Percentiles rank a stretch among this genome's conserved stretches.
These are phyloP conservation scores for Trichoderma virens DNA, from an alignment of 495 filamentous ascomycete species.

Conservation along the genomic window DNA sequence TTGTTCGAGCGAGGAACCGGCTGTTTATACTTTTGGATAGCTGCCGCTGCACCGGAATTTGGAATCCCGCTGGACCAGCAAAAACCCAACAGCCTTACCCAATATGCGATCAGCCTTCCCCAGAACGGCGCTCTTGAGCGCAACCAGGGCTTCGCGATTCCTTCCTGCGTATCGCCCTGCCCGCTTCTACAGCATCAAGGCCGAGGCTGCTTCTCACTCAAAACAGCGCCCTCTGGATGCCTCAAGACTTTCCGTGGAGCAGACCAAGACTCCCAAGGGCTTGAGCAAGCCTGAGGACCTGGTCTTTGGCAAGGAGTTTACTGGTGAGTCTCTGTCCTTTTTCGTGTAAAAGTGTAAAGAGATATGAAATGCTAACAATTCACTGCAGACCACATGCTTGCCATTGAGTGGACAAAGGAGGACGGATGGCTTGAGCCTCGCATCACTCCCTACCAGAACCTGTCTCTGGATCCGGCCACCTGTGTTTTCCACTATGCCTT, in stretches of 20 bases:
- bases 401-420: constrained; percentile 81
- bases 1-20: not conserved
- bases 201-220: constrained; percentile 42
- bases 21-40: not conserved
- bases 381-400: constrained; percentile 84
- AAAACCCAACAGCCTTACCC: not conserved
- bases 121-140: constrained; percentile 7
- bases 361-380: not conserved
- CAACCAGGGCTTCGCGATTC: constrained; percentile 17
- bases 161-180: constrained; percentile 19
- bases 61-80: not conserved
- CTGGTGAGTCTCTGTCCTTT: constrained; percentile 44
- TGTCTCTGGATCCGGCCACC: constrained; percentile 88
- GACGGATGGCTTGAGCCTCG: constrained; percentile 68
- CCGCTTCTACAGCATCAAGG: constrained; percentile 53
- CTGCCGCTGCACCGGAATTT: not conserved
- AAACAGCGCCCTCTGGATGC: constrained; percentile 57
- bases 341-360: not conserved
- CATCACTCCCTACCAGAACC: constrained; percentile 92
- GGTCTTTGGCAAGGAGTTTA: constrained; percentile 82
- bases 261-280: constrained; percentile 67
- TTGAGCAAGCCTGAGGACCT: constrained; percentile 67
- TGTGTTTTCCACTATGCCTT: constrained; percentile 99
- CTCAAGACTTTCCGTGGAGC: constrained; percentile 63
- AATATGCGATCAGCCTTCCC: constrained; percentile 4